A percentile compares a stretch with the other conserved stretches of the same genome.
Conservation (phyloP, 2,329 filamentous ascomycete genomes). For the Pseudopyrenochaeta lycopersici region DNA sequence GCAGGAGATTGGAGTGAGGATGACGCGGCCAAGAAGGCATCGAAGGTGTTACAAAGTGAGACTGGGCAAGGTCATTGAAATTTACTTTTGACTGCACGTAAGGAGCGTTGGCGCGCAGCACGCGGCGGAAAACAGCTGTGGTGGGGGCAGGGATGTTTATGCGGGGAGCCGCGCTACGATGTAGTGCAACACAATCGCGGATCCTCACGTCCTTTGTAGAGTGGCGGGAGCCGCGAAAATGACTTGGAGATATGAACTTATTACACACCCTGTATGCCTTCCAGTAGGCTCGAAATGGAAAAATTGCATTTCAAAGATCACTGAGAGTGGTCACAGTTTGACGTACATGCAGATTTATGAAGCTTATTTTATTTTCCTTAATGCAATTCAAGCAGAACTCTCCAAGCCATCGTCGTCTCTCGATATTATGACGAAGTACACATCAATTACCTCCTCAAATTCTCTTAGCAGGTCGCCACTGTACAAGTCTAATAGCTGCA, state of each 20-base stretch:
- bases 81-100: conserved; percentile 6
- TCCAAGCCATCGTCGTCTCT: conserved; percentile 32
- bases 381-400: conserved; percentile 29
- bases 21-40: not conserved
- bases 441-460: conserved; percentile 28
- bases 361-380: conserved; percentile 33
- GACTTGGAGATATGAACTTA: too few relatives aligned
- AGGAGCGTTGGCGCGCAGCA: conserved; percentile 15
- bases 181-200: conserved; percentile 2
- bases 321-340: not conserved
- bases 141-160: not conserved
- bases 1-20: not conserved
- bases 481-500: conserved; percentile 28
- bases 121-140: conserved; percentile 5
- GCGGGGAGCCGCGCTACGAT: not conserved
- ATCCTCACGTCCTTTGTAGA: too few relatives aligned
- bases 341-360: not conserved
- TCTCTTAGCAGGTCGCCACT: conserved; percentile 25
- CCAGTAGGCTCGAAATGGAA: not conserved
- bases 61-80: not conserved
- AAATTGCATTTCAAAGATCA: not conserved
- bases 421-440: conserved; percentile 39
- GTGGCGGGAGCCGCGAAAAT: too few relatives aligned
- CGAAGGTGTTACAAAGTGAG: not conserved
- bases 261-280: too few relatives aligned